phyloP scores from a whole-genome alignment of 1,284 basidiomycete species.

The Fomes fomentarius region DNA sequence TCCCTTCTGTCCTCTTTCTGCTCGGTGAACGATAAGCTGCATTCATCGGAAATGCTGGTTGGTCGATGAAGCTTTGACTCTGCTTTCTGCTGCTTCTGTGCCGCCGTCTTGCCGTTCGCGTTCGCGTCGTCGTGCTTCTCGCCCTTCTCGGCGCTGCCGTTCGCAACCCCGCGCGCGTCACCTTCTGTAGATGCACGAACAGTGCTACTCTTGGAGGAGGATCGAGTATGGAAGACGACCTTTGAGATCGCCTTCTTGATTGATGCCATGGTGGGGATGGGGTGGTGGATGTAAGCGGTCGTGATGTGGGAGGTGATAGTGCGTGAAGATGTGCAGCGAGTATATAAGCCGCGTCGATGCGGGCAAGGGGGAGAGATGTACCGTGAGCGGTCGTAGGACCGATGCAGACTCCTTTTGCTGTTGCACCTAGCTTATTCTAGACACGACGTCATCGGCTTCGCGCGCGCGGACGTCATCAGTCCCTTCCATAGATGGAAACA shows the following conservation, averaged over 20 bases:
- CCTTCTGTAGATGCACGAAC: slow-evolving; percentile 9
- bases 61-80: slow-evolving; percentile 1
- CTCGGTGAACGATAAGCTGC: slow-evolving; percentile 29
- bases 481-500: background rate
- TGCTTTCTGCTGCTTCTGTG: slow-evolving; percentile 13
- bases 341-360: slow-evolving; percentile 2
- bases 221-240: slow-evolving; percentile 23
- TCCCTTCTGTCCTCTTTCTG: slow-evolving; percentile 27
- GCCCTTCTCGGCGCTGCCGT: slow-evolving; percentile 16
- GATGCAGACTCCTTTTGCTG: no score
- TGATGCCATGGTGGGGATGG: slow-evolving; percentile 16
- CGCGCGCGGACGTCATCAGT: background rate
- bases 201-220: slow-evolving; percentile 14
- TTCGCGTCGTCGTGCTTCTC: slow-evolving; percentile 20
- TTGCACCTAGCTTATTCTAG: no score
- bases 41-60: background rate
- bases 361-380: background rate
- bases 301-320: background rate
- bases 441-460: no score
- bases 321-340: background rate
- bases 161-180: slow-evolving; percentile 9
- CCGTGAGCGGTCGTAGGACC: background rate
- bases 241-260: slow-evolving; percentile 25
- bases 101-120: slow-evolving; percentile 15
- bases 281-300: slow-evolving; percentile 5